Evolutionary conservation across 2,329 filamentous ascomycete species (phyloP).

Genomic region (Exserohilum rostratum): DNA sequence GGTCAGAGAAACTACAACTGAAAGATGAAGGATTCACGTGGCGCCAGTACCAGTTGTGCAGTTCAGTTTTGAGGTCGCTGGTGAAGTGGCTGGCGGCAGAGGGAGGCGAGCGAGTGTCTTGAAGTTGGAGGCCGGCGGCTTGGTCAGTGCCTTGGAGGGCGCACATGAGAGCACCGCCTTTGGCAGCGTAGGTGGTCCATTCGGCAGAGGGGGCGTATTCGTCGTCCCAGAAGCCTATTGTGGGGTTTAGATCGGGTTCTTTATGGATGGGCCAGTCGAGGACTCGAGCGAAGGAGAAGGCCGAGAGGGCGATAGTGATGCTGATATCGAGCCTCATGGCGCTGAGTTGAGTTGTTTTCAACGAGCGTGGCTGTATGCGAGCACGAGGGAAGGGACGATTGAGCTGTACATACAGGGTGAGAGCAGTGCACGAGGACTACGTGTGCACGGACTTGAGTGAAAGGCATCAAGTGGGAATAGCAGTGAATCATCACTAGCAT

Average conservation of each 20-base stretch:
- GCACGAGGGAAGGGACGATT: not conserved
- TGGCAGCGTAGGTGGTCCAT: slow-evolving; percentile 15
- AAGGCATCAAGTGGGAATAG: not conserved
- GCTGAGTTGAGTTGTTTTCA: not conserved
- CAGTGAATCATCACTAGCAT: too few species aligned
- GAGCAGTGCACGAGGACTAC: not conserved
- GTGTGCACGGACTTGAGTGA: not conserved
- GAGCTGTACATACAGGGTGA: not conserved
- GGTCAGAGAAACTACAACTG: slow-evolving; percentile 15
- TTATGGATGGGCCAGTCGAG: not conserved
- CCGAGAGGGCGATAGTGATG: not conserved
- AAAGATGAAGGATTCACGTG: slow-evolving; percentile 6
- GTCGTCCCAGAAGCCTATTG: slow-evolving; percentile 15
- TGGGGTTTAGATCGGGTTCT: not conserved
- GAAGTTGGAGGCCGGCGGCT: slow-evolving; percentile 16
- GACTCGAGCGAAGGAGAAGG: not conserved
- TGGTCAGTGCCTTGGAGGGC: slow-evolving; percentile 17
- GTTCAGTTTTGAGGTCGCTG: slow-evolving; percentile 16
- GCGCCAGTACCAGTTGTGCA: slow-evolving; percentile 26
- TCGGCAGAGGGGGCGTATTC: slow-evolving; percentile 15
- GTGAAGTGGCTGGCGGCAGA: slow-evolving; percentile 24
- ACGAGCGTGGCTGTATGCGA: too few species aligned
- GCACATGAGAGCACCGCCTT: slow-evolving; percentile 22
- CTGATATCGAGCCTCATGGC: not conserved
- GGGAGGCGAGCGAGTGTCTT: slow-evolving; percentile 19